Evolutionary conservation across 2,329 filamentous ascomycete genomes (phyloP).

Genomic region (Emergomyces africanus): DNA sequence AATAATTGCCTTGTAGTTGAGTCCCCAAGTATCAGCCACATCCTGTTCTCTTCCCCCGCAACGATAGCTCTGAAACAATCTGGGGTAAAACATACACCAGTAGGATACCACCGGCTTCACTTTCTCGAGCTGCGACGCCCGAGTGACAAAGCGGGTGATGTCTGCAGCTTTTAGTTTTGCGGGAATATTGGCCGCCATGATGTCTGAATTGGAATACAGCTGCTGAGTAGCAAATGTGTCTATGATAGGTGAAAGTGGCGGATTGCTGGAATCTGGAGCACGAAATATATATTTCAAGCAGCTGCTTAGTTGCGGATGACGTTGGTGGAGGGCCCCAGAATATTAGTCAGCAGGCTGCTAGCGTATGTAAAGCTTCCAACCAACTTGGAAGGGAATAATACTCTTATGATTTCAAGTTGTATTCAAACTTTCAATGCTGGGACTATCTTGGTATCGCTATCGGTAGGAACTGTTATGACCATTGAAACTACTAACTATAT

Average conservation of each 20-base stretch:
- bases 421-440: background rate
- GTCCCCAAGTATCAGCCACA: background rate
- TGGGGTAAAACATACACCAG: conserved; percentile 60
- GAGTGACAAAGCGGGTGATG: conserved; percentile 68
- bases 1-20: conserved; percentile 60
- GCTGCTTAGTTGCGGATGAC: background rate
- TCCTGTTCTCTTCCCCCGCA: background rate
- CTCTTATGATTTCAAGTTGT: no score
- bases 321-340: background rate
- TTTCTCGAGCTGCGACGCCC: conserved; percentile 71
- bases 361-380: background rate
- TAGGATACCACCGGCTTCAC: conserved; percentile 83
- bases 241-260: background rate
- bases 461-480: background rate
- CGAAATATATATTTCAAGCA: background rate
- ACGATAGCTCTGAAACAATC: background rate
- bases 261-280: background rate
- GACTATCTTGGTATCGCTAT: background rate
- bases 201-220: conserved; percentile 9
- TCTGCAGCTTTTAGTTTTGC: conserved; percentile 65
- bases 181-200: conserved; percentile 62
- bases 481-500: background rate
- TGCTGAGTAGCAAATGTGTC: background rate
- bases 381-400: no score
- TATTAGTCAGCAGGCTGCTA: background rate